phyloP scores from a whole-genome alignment of 2,329 filamentous ascomycete species.

The Penicillium brevicompactum region DNA sequence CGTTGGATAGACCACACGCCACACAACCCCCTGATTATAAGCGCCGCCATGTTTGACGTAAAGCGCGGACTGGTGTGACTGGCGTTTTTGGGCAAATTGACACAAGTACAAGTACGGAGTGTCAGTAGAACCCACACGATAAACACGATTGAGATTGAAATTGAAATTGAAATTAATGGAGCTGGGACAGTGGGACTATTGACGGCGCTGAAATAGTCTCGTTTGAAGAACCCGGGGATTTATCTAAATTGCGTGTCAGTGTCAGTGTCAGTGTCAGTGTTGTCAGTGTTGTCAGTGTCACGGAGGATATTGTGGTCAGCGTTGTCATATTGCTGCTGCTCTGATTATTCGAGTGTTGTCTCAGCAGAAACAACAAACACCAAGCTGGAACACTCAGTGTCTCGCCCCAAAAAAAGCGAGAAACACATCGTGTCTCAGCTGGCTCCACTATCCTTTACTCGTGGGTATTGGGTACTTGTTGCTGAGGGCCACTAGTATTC shows the following conservation, averaged over 20 bases:
- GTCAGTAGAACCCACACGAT: no score
- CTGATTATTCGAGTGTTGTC: no score
- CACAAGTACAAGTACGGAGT: no score
- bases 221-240: no score
- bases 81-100: not conserved
- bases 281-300: no score
- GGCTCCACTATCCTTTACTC: constrained; percentile 16
- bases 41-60: constrained; percentile 22
- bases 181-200: not conserved
- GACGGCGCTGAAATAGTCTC: not conserved
- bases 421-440: constrained; percentile 40
- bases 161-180: no score
- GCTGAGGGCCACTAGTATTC: not conserved
- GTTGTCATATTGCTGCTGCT: no score
- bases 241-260: no score
- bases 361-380: not conserved
- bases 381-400: constrained; percentile 1
- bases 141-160: no score
- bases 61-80: constrained; percentile 10
- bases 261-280: no score
- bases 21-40: constrained; percentile 14
- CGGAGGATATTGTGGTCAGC: no score
- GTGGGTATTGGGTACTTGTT: constrained; percentile 19
- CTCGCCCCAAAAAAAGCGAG: constrained; percentile 13
- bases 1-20: no score